A percentile compares a stretch with the other conserved stretches of the same genome.
Evolutionary conservation across 129 eudicot genomes (phyloP).

Genomic region (Escallonia rubra): DNA sequence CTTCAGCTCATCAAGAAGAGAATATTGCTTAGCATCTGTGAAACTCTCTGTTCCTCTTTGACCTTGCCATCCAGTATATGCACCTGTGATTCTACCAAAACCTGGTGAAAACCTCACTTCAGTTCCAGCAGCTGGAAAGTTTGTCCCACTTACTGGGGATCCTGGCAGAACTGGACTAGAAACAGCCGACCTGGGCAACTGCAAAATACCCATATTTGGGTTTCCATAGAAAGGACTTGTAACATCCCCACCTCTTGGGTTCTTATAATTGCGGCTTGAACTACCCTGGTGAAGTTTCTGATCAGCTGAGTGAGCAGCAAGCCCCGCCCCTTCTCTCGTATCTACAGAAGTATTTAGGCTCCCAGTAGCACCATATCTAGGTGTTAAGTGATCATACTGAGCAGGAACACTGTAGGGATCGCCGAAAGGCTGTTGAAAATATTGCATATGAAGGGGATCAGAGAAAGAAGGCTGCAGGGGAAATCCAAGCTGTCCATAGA

Average conservation of each 20-base stretch:
- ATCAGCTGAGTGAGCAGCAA: constrained; percentile 33
- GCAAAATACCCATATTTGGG: constrained; percentile 48
- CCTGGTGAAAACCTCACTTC: constrained; percentile 37
- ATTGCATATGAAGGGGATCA: constrained; percentile 40
- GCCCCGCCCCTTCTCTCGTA: constrained; percentile 14
- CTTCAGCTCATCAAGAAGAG: constrained; percentile 81
- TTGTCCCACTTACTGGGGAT: constrained; percentile 36
- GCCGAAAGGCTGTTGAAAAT: constrained; percentile 26
- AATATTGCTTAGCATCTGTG: constrained; percentile 35
- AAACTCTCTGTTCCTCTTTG: constrained; percentile 39
- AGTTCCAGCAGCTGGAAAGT: constrained; percentile 36
- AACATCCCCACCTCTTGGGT: constrained; percentile 29
- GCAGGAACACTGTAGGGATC: constrained; percentile 23
- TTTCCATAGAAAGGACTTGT: constrained; percentile 36
- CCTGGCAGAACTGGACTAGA: constrained; percentile 51
- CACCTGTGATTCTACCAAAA: constrained; percentile 22
- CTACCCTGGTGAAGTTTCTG: constrained; percentile 35
- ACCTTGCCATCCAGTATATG: constrained; percentile 43
- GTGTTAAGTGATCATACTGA: constrained; percentile 18
- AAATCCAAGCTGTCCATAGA: constrained; percentile 51
- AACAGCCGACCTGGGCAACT: constrained; percentile 38
- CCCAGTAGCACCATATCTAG: constrained; percentile 16
- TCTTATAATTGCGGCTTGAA: constrained; percentile 32
- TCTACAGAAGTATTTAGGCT: constrained; percentile 12
- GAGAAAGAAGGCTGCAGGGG: constrained; percentile 38